phyloP scores from a whole-genome alignment of 2,329 filamentous ascomycete species.

The Fusarium oligoseptatum region DNA sequence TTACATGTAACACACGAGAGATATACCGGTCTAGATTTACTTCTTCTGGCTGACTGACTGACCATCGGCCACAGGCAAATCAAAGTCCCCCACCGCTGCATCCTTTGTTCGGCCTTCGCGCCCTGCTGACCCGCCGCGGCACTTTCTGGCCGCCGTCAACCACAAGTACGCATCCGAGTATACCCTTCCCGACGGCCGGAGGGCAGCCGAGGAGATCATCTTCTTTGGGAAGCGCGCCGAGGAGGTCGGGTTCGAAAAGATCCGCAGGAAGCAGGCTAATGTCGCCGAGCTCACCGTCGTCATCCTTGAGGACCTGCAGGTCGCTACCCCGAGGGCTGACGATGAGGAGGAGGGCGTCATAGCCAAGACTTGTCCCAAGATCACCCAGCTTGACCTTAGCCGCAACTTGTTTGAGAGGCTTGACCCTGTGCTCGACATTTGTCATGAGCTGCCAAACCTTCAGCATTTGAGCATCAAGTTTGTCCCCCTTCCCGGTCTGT shows the following conservation, averaged over 20 bases:
- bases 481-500: constrained; percentile 45
- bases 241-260: constrained; percentile 96
- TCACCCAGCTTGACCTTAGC: constrained; percentile 86
- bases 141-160: constrained; percentile 83
- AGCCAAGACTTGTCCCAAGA: constrained; percentile 69
- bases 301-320: constrained; percentile 81
- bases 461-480: constrained; percentile 79
- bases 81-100: constrained; percentile 76
- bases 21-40: constrained; percentile 33
- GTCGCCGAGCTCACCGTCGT: constrained; percentile 84
- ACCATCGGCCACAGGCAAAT: constrained; percentile 62
- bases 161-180: constrained; percentile 83
- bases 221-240: constrained; percentile 88
- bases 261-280: constrained; percentile 81
- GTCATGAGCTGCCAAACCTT: constrained; percentile 75
- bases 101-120: constrained; percentile 89
- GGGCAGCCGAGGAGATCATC: constrained; percentile 64
- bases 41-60: too few species aligned
- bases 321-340: constrained; percentile 59
- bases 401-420: constrained; percentile 83
- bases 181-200: constrained; percentile 53
- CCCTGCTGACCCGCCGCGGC: constrained; percentile 74
- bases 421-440: constrained; percentile 77
- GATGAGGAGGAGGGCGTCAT: constrained; percentile 55
- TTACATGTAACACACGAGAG: constrained; percentile 76